These are phyloP conservation scores for Inga oerstediana DNA, from an alignment of 306 rosid genomes.

Conservation along the genomic window DNA sequence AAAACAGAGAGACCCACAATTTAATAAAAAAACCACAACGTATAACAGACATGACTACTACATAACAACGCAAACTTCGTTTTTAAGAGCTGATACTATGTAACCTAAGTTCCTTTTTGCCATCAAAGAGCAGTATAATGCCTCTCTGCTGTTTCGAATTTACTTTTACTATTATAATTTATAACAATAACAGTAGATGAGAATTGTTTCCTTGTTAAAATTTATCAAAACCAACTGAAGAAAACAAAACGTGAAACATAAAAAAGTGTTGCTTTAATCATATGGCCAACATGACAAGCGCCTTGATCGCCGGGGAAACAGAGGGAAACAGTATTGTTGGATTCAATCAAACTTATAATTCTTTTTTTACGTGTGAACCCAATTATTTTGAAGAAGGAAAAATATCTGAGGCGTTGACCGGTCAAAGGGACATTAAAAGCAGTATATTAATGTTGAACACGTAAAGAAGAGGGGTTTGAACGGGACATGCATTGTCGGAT, in stretches of 20 bases:
- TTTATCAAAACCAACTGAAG: neutral
- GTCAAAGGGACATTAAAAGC: slow-evolving; percentile 50
- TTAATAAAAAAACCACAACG: too few species aligned
- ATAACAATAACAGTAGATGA: neutral
- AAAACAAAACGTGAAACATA: neutral
- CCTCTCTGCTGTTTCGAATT: neutral
- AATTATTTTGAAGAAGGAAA: neutral
- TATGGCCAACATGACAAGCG: neutral
- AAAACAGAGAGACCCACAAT: neutral
- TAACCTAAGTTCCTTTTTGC: neutral
- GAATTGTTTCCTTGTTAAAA: neutral
- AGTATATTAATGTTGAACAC: slow-evolving; percentile 24
- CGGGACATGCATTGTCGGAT: slow-evolving; percentile 54
- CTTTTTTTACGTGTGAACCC: neutral
- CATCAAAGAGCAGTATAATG: neutral
- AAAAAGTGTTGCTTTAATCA: neutral
- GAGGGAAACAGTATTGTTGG: neutral
- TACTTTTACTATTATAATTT: neutral
- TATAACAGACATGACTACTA: neutral
- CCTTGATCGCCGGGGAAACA: neutral
- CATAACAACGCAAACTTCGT: neutral
- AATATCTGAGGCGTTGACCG: slow-evolving; percentile 50
- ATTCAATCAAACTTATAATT: neutral
- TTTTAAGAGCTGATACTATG: neutral
- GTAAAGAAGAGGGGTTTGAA: slow-evolving; percentile 51